Evolutionary conservation across 75 land plant genomes (phyloP), one percentile per base, ranked within the genome.

Genomic region (Pinus albicaulis): DNA sequence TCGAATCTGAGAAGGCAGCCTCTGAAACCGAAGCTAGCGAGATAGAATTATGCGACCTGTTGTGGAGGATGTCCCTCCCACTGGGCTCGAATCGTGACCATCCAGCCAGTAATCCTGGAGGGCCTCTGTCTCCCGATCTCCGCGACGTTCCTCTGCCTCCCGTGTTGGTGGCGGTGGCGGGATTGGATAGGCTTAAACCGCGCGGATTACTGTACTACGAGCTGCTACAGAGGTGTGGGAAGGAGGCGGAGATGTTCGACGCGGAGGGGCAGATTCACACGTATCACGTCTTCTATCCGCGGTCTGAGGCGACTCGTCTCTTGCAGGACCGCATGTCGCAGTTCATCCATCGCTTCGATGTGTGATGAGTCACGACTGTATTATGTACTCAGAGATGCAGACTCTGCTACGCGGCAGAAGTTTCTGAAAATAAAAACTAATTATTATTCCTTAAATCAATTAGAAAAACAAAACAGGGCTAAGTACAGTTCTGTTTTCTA

Each of bases 191-290:
- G 53, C 81, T 84, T 11, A 24, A 79, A 76, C 74, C 76, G 22
- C 59, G 82, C 74, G 82, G 84, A 48, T 13, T 79, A 13, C 75
- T 78, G 44, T 86, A 84, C 57, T 78, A 59, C 22, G 60, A 76
- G 57, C 78, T 55, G 12, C 53, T 84, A 17, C 56, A 63, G 76
- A 71, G 53, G n/a, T 36, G 23, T 20, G 82, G 79, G 25, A 76
- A 84, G 52, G 34, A 55, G 11, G 82, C 74, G 24, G 82, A 72
- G 7, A 14, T 83, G 4, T 55, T 72, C 57, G 74, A 53, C 3
- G 57, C 26, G 0, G 17, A 25, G 14, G 74, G 31, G 4, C 8
- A 68, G 48, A 38, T 38, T 20, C 74, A 73, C 17, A 34, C 28
- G 11, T 24, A 73, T 8, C 57, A 53, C 17, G 2, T 73, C 7